Evolutionary conservation across 129 eudicot genomes (phyloP), one percentile per base, ranked within the genome.

Genomic region (Chrysanthemum lavandulifolium): DNA sequence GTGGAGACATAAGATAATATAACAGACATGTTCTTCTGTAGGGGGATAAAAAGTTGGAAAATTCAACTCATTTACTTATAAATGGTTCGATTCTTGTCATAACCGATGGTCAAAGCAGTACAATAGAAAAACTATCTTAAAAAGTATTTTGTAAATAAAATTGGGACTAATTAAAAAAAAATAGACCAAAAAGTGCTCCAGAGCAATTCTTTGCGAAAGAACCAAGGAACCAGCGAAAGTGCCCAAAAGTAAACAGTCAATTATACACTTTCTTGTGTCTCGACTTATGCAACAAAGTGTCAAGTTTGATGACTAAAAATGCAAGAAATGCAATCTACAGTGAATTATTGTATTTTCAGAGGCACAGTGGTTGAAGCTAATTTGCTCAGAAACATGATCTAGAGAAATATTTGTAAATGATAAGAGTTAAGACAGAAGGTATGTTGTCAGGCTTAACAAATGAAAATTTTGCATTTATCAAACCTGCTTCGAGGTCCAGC

Each of bases 401-500:
- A 29, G 10, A 40, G 47, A 40, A 40, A 40, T 40, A 40, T 40
- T 1, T 62, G 13, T 61, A 27, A 27, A 3, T n/a, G 31, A 10
- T 9, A 15, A 29, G 10, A 27, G 31, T 3, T 9, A 15, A 29
- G 10, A 27, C 15, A n/a, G 16, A 60, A 29, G 16, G 9, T 61
- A 61, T 13, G 14, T 62, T 31, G 18, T 45, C 7, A n/a, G 49
- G 13, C 9, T 66, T 19, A 69, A 29, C 7, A 15, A 15, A 31
- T 69, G 10, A 25, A n/a, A 16, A 55, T 21, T 62, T n/a, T 61
- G 23, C 65, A 52, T 71, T 61, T 62, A 71, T 15, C 27, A 0
- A 50, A 95, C 99, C 96, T 82, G 97, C 90, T 88, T 91, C 97
- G 60, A 95, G 87, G 66, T 95, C 99, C 64, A 95, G 90, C 97